Base-by-base conservation (phyloP, 331 rosid genomes). In the Saraca asoca region DNA sequence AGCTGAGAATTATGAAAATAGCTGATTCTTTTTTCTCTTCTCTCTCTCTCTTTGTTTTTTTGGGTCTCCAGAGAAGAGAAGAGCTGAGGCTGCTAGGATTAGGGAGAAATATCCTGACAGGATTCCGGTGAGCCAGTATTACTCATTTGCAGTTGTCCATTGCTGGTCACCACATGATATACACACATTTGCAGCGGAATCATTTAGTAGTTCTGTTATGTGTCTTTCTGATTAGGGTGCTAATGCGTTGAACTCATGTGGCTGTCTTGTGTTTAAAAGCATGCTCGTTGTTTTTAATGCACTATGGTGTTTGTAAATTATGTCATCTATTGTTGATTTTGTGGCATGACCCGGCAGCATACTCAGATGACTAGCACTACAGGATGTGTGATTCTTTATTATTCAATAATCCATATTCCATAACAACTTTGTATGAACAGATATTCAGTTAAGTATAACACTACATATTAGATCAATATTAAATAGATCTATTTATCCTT, bases 61-160 rank as follows among this genome's bases (percentile, higher is more conserved):
- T 2, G 5, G 43, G 15, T 58, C 13, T 61, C 10, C 88, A 88
- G 95, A 83, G 83, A 88, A 88, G 85, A 82, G 95, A 71, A 82
- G 92, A 53, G 90, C 87, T 7, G 95, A 88, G 75, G 95, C 95
- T 52, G 82, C 88, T 62, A 81, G 95, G 75, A 88, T 88, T 54
- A 82, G 90, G 74, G 95, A 85, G 71, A 88, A 88, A 62, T 88
- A 88, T 78, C 88, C 92, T 0, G 95, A 88, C 67, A 84, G 95
- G 55, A 88, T 88, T 53, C 95, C 95, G 51, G 95, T 85, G 79
- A 73, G 90, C 66, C 64, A 19, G 64, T 16, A 12, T 55, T 72
- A 58, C 65, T 18, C 9, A 12, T 11, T 16, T 57, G 54, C 66
- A 34, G 8, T 68, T 74, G 38, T 56, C 29, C 3, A 7, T 52